Percentiles rank a stretch among this genome's conserved stretches.
These are phyloP conservation scores for Macrolepiota albuminosa DNA, from an alignment of 768 basidiomycete species.

Conservation along the genomic window DNA sequence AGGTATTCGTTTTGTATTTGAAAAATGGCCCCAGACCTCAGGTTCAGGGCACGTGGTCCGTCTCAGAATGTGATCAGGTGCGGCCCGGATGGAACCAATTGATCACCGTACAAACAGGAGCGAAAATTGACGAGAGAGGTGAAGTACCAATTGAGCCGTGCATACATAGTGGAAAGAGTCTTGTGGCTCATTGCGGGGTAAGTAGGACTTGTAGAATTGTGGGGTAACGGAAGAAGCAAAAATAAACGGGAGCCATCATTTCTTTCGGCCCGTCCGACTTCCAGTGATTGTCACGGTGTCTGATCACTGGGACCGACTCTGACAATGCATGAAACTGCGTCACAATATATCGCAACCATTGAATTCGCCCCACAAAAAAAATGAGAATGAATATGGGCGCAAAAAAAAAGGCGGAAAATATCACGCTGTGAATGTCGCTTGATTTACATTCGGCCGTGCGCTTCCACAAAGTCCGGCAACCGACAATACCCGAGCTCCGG, in stretches of 20 bases:
- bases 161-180: background rate
- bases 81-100: background rate
- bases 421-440: background rate
- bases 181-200: background rate
- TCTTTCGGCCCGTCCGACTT: background rate
- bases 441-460: constrained; percentile 1
- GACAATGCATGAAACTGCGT: background rate
- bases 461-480: constrained; percentile 1
- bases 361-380: background rate
- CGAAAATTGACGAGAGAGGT: too few relatives aligned
- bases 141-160: background rate
- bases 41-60: background rate
- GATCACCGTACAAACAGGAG: background rate
- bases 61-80: background rate
- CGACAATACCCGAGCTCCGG: constrained; percentile 10
- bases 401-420: background rate
- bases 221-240: background rate
- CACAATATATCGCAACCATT: background rate
- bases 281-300: background rate
- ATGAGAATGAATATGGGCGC: background rate
- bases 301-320: background rate
- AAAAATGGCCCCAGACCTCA: too few relatives aligned
- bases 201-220: background rate
- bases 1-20: too few relatives aligned
- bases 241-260: background rate